Conservation (phyloP, 108 stramenopile genomes). For the Skeletonema tropicum region DNA sequence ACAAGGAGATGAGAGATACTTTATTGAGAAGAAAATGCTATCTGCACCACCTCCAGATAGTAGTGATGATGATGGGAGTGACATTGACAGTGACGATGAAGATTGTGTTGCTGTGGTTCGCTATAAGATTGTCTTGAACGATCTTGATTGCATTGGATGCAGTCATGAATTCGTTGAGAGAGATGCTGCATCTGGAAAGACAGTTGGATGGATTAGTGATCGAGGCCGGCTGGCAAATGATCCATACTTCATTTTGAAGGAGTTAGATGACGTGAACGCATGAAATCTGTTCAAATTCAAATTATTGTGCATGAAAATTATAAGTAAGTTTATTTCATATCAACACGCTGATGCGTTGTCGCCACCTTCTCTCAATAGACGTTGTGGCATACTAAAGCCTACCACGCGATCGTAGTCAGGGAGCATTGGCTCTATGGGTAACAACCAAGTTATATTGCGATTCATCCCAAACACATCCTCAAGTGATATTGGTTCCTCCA, state of each 20-base stretch:
- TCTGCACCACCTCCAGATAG: constrained; percentile 22
- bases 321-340: not conserved
- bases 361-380: constrained; percentile 67
- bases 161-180: not conserved
- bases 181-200: constrained; percentile 5
- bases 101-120: constrained; percentile 39
- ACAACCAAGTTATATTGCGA: constrained; percentile 63
- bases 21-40: constrained; percentile 30
- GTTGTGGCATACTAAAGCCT: constrained; percentile 78
- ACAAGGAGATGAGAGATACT: constrained; percentile 33
- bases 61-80: constrained; percentile 17
- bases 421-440: constrained; percentile 81
- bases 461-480: constrained; percentile 81
- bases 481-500: constrained; percentile 71
- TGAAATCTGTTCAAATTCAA: not conserved
- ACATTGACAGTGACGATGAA: constrained; percentile 19
- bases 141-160: constrained; percentile 6
- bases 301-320: not conserved
- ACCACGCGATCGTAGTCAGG: constrained; percentile 79
- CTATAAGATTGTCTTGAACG: constrained; percentile 34
- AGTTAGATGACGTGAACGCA: not conserved
- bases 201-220: constrained; percentile 46
- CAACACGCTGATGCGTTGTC: constrained; percentile 26
- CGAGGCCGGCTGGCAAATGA: constrained; percentile 42
- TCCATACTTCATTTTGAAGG: constrained; percentile 45